Percentiles rank a stretch among this genome's conserved stretches.
These are phyloP conservation scores for Malania oleifera DNA, from an alignment of 164 flowering plant species.

Conservation along the genomic window DNA sequence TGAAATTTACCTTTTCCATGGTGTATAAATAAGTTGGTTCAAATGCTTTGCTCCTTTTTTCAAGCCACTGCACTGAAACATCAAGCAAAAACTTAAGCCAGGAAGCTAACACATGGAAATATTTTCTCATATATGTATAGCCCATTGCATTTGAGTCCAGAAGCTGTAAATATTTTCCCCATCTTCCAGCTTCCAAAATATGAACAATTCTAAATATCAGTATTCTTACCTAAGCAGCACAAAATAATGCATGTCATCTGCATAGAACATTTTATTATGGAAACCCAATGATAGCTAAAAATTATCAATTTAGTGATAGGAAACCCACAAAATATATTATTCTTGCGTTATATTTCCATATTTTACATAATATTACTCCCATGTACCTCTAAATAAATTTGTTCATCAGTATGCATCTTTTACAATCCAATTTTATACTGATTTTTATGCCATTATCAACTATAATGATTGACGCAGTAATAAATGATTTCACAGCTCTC, in stretches of 20 bases:
- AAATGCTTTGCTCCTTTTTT: constrained; percentile 61
- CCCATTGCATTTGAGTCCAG: not conserved
- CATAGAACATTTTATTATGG: too few species aligned
- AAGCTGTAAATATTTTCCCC: not conserved
- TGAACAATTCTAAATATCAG: not conserved
- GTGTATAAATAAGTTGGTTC: constrained; percentile 93
- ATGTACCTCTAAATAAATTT: too few species aligned
- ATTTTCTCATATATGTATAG: not conserved
- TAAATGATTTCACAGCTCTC: too few species aligned
- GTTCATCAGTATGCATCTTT: too few species aligned
- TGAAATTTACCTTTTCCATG: constrained; percentile 67
- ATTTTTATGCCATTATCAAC: not conserved
- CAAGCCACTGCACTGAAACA: constrained; percentile 82
- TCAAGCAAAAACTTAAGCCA: constrained; percentile 6
- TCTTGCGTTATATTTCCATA: too few species aligned
- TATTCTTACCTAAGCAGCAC: not conserved
- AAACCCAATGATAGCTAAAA: too few species aligned
- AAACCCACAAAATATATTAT: too few species aligned
- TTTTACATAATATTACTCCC: too few species aligned
- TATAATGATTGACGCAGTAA: too few species aligned
- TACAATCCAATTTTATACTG: not conserved
- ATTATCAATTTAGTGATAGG: too few species aligned
- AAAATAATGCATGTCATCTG: not conserved
- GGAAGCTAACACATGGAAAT: not conserved
- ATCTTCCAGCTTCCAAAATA: not conserved